A percentile compares a stretch with the other conserved stretches of the same genome.
Conservation (phyloP, 1,284 basidiomycete genomes). For the Heterobasidion occidentale region DNA sequence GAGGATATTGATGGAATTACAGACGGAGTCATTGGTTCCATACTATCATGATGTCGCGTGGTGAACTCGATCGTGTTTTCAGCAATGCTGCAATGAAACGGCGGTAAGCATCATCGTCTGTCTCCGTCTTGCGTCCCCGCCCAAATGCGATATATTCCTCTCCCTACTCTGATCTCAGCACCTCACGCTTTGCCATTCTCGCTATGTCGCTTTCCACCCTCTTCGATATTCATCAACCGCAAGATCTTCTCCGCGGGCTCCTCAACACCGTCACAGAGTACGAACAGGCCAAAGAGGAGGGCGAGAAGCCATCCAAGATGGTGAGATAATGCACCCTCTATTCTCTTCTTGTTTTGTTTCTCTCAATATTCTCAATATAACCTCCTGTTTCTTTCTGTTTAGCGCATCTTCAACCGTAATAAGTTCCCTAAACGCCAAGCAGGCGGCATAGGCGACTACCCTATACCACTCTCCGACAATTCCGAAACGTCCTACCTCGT, state of each 20-base stretch:
- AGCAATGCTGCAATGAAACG: conserved; percentile 70
- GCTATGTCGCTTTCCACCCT: conserved; percentile 79
- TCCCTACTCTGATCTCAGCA: conserved; percentile 32
- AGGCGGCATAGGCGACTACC: conserved; percentile 47
- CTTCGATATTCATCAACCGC: conserved; percentile 71
- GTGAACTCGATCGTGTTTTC: conserved; percentile 69
- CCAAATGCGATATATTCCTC: conserved; percentile 4
- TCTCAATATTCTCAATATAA: not conserved
- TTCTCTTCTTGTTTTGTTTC: not conserved
- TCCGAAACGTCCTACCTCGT: conserved; percentile 66
- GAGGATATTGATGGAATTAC: conserved; percentile 7
- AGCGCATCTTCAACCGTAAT: conserved; percentile 52
- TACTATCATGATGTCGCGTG: conserved; percentile 69
- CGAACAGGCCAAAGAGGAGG: conserved; percentile 73
- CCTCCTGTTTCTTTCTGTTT: conserved; percentile 9
- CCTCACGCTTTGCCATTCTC: conserved; percentile 71
- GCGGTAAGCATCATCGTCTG: conserved; percentile 38
- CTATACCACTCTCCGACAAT: conserved; percentile 49
- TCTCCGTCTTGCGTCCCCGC: not conserved
- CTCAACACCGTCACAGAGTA: conserved; percentile 69
- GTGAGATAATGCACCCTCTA: conserved; percentile 29
- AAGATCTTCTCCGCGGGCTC: conserved; percentile 70
- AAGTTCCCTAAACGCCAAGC: conserved; percentile 35
- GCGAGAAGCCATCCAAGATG: conserved; percentile 66
- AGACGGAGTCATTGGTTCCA: conserved; percentile 85